Evolutionary conservation across 1,284 basidiomycete genomes (phyloP), one percentile per base, ranked within the genome.

Genomic region (Mycosarcoma maydis): DNA sequence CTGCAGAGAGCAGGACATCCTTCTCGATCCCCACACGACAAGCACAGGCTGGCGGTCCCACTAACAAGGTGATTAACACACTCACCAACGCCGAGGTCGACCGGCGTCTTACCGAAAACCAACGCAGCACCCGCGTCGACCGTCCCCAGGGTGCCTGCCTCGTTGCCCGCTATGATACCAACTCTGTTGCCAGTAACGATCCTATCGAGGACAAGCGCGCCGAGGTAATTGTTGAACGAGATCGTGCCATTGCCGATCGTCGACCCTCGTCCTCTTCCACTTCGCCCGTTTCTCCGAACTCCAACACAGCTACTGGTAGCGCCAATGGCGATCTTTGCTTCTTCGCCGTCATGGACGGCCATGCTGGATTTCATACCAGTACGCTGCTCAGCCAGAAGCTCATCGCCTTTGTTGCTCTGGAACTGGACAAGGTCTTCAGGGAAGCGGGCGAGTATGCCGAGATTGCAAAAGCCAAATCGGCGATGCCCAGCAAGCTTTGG

Each of bases 331-430:
- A 77, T 43, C 61, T 77, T 20, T 77, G 75, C 44, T 90, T 95
- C 82, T 93, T 92, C 75, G 85, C 91, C 2, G 89, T 96, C 24
- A 90, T 94, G 87, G 96, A 98, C 78, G 96, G 96, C 2, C 96
- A 98, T 80, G 86, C 88, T 2, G 96, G 93, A 1, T 86, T 78
- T 67, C 87, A 92, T 54, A 98, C 96, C 1, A 93, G 92, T 5
- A 87, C 88, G 55, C 85, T 97, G 26, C 88, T 99, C 27, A 89
- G 90, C 2, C 89, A 90, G 49, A 87, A 90, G 57, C 87, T 98
- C 58, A 91, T 98, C 62, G 91, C 92, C 29, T 90, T 91, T 11
- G 89, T 97, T 44, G 88, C 89, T 0, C 85, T 92, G 43, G 90
- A 95, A 76, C 87, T 98, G 24, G 83, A 84, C 37, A 82, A 82